Conservation (phyloP, 2,329 filamentous ascomycete genomes). For the Lasiodiplodia sp. region DNA sequence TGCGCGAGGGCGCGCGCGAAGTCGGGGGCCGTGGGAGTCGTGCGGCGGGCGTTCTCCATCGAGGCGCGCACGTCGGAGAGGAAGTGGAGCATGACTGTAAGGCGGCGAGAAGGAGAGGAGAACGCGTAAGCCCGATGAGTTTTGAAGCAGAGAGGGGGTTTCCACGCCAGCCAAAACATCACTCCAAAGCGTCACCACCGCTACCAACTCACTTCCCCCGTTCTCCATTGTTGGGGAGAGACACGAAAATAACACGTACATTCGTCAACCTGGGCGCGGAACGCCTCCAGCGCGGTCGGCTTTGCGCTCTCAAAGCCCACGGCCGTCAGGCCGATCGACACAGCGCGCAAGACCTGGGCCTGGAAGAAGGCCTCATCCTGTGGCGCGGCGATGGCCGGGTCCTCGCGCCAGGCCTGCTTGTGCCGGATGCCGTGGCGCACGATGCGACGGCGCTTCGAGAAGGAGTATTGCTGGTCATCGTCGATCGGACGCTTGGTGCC, state of each 20-base stretch:
- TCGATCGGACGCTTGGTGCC: slow-evolving; percentile 42
- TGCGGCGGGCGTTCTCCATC: slow-evolving; percentile 65
- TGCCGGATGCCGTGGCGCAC: slow-evolving; percentile 42
- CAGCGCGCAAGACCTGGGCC: slow-evolving; percentile 62
- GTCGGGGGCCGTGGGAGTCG: slow-evolving; percentile 64
- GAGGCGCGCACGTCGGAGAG: slow-evolving; percentile 62
- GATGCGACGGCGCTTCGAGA: slow-evolving; percentile 46
- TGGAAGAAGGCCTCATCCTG: slow-evolving; percentile 62
- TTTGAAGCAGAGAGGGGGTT: no score
- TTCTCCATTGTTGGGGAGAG: slow-evolving; percentile 32
- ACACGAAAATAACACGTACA: slow-evolving; percentile 54
- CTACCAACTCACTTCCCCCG: not conserved
- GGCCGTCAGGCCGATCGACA: slow-evolving; percentile 59
- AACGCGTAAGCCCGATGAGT: not conserved
- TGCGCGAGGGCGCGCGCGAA: slow-evolving; percentile 62
- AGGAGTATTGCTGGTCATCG: slow-evolving; percentile 34
- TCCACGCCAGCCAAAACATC: no score
- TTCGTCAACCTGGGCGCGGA: slow-evolving; percentile 63
- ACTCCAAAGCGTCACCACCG: not conserved
- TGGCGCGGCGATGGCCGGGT: slow-evolving; percentile 44
- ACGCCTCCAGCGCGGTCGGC: slow-evolving; percentile 63
- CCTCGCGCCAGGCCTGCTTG: slow-evolving; percentile 43
- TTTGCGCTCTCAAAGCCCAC: slow-evolving; percentile 64
- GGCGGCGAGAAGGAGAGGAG: no score
- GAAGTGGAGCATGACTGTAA: slow-evolving; percentile 57